A percentile compares a stretch with the other conserved stretches of the same genome.
Evolutionary conservation across 176 grass and related monocot genomes (phyloP).

Genomic region (Cenchrus purpureus): DNA sequence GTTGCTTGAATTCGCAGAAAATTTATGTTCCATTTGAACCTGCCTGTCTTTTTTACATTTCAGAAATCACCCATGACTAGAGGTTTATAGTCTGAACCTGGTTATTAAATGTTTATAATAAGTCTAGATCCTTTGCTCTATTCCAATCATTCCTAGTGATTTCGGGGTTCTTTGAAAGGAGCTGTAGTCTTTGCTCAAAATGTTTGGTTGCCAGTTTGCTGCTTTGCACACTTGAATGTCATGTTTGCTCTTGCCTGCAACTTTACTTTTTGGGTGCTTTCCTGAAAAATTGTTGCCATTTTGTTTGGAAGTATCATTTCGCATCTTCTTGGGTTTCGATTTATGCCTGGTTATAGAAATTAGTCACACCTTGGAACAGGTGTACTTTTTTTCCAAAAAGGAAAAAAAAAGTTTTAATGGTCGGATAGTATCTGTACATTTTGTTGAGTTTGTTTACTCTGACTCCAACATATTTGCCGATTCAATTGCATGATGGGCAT

Average conservation of each 20-base stretch:
- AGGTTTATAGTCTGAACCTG: background rate
- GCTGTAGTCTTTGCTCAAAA: conserved; percentile 24
- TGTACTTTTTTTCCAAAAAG: background rate
- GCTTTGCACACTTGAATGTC: conserved; percentile 11
- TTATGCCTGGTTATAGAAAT: background rate
- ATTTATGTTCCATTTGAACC: background rate
- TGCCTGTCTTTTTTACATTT: background rate
- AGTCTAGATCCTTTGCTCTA: conserved; percentile 4
- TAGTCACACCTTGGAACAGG: conserved; percentile 1
- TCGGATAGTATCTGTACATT: background rate
- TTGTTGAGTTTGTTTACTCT: background rate
- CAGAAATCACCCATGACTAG: background rate
- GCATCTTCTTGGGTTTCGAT: background rate
- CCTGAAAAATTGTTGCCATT: background rate
- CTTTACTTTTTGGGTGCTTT: background rate
- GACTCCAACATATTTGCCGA: background rate
- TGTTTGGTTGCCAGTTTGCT: conserved; percentile 1
- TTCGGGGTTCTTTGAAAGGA: background rate
- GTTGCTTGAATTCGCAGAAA: background rate
- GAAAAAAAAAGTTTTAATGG: background rate
- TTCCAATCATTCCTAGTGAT: background rate
- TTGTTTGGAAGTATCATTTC: conserved; percentile 14
- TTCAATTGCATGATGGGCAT: conserved; percentile 23
- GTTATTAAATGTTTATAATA: background rate
- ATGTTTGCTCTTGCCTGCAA: background rate